Conservation (phyloP, 78 protist species). For the Carpediemonas membranifera region DNA sequence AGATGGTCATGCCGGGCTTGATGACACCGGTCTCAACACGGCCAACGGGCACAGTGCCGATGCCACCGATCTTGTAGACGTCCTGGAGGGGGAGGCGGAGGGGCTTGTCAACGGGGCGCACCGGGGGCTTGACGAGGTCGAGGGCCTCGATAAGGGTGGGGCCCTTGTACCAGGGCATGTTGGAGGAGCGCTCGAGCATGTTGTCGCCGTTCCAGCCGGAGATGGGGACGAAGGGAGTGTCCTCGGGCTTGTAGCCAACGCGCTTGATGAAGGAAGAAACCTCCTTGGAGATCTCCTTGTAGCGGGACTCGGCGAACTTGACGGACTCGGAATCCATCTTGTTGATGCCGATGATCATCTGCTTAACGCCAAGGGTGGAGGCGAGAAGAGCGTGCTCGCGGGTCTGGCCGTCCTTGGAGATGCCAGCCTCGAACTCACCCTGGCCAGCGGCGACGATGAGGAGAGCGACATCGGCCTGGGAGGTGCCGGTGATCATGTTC, state of each 20-base stretch:
- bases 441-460: slow-evolving; percentile 66
- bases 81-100: slow-evolving; percentile 61
- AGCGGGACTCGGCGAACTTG: slow-evolving; percentile 9
- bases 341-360: slow-evolving; percentile 19
- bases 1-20: slow-evolving; percentile 28
- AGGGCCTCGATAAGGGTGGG: too few species aligned
- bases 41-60: slow-evolving; percentile 48
- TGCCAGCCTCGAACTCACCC: slow-evolving; percentile 81
- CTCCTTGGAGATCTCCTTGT: slow-evolving; percentile 16
- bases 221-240: too few species aligned
- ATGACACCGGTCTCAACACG: slow-evolving; percentile 57
- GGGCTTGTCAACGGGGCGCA: slow-evolving; percentile 45
- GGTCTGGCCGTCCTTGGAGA: slow-evolving; percentile 7
- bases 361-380: slow-evolving; percentile 7
- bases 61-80: slow-evolving; percentile 31
- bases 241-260: slow-evolving; percentile 57
- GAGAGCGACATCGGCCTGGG: slow-evolving; percentile 80
- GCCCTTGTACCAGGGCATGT: slow-evolving; percentile 62
- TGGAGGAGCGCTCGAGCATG: slow-evolving; percentile 69
- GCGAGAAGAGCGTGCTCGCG: slow-evolving; percentile 78
- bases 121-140: slow-evolving; percentile 19
- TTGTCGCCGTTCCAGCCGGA: slow-evolving; percentile 94
- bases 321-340: slow-evolving; percentile 25
- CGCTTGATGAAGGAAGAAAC: slow-evolving; percentile 62
- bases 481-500: slow-evolving; percentile 79